phyloP scores from a whole-genome alignment of 495 filamentous ascomycete genomes.

The Penicillium canescens region DNA sequence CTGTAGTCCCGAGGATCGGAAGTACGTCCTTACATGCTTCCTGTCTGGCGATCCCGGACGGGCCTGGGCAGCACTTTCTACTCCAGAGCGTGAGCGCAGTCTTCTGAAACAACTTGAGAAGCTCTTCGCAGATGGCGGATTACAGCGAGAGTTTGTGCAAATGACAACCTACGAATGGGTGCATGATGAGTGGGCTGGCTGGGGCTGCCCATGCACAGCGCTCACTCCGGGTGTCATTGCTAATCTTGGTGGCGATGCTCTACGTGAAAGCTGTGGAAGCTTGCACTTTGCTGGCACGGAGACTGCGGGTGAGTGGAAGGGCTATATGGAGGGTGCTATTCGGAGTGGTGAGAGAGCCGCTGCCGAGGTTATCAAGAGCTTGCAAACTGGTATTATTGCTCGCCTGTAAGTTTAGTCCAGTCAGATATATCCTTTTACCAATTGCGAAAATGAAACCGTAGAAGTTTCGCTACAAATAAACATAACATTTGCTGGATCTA shows the following conservation, averaged over 20 bases:
- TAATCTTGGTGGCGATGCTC: slow-evolving; percentile 8
- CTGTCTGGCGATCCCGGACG: slow-evolving; percentile 33
- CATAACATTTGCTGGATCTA: too few relatives aligned
- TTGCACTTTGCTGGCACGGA: slow-evolving; percentile 53
- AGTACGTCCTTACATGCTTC: slow-evolving; percentile 45
- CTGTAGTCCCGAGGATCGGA: slow-evolving; percentile 25
- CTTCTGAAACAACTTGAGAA: neutral
- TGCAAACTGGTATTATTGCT: neutral
- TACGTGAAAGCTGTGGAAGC: slow-evolving; percentile 19
- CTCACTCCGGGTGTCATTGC: slow-evolving; percentile 26
- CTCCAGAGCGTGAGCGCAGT: slow-evolving; percentile 6
- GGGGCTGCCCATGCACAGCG: slow-evolving; percentile 26
- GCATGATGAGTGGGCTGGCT: slow-evolving; percentile 21
- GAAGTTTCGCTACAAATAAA: too few relatives aligned
- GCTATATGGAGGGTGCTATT: slow-evolving; percentile 53
- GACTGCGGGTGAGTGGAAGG: slow-evolving; percentile 42
- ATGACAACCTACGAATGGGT: slow-evolving; percentile 28
- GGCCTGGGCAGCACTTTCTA: slow-evolving; percentile 24
- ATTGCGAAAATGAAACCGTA: too few relatives aligned
- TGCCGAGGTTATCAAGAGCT: slow-evolving; percentile 29
- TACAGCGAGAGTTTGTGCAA: slow-evolving; percentile 13
- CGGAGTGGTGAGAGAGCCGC: slow-evolving; percentile 36
- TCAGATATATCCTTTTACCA: too few relatives aligned
- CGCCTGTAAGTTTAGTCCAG: too few relatives aligned
- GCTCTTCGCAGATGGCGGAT: neutral